Percentiles rank a stretch among this genome's conserved stretches.
Evolutionary conservation across 2,329 filamentous ascomycete species (phyloP).

Genomic region (Teratosphaeria pseudoeucalypti): DNA sequence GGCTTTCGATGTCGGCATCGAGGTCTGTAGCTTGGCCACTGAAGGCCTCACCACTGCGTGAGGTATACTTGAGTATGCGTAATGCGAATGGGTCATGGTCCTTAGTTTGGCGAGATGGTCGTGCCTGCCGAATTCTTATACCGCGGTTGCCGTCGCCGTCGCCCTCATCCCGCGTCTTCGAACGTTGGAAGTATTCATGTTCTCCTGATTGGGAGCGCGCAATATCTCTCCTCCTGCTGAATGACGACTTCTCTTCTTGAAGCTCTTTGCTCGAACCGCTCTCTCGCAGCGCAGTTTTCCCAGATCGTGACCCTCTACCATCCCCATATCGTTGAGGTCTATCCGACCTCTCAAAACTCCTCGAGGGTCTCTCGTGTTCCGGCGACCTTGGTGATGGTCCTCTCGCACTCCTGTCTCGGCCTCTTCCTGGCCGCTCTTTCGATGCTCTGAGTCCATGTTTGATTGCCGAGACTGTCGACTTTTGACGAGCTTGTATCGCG

Average conservation of each 20-base stretch:
- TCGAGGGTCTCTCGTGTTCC: background rate
- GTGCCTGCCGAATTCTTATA: background rate
- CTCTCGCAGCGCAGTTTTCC: background rate
- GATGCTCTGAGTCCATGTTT: conserved; percentile 49
- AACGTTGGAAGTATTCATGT: background rate
- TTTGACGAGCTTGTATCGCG: background rate
- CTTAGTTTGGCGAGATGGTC: background rate
- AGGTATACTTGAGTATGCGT: background rate
- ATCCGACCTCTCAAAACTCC: background rate
- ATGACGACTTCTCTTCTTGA: background rate
- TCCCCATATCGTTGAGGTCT: background rate
- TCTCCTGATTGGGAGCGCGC: background rate
- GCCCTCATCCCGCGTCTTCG: background rate
- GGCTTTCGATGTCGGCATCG: background rate
- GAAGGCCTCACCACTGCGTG: background rate
- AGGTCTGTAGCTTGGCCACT: background rate
- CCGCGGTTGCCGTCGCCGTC: background rate
- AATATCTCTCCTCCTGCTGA: background rate
- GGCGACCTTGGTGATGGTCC: background rate
- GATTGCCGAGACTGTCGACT: conserved; percentile 57
- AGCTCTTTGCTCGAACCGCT: background rate
- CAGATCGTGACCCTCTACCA: background rate
- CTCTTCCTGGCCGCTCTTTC: background rate
- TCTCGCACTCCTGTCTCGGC: background rate
- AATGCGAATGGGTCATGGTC: background rate